Evolutionary conservation across 495 filamentous ascomycete genomes (phyloP).

Genomic region (Halenospora varia): DNA sequence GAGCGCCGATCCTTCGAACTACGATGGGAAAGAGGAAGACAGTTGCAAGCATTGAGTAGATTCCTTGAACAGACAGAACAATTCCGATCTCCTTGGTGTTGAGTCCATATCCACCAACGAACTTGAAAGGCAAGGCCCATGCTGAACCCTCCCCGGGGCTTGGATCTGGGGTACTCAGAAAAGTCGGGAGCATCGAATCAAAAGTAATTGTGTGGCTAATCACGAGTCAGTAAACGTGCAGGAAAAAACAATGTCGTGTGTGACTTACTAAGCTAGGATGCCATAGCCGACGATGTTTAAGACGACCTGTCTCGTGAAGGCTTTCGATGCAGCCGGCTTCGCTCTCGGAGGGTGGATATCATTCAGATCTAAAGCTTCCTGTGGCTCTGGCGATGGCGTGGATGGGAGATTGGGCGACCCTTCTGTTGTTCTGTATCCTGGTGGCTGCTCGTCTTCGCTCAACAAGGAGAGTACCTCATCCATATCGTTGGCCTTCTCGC

Average conservation of each 20-base stretch:
- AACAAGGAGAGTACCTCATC: conserved; percentile 45
- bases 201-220: conserved; percentile 78
- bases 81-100: conserved; percentile 78
- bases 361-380: conserved; percentile 20
- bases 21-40: conserved; percentile 77
- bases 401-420: conserved; percentile 48
- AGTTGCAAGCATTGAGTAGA: conserved; percentile 82
- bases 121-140: conserved; percentile 70
- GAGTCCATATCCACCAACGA: conserved; percentile 81
- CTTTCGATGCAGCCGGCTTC: conserved; percentile 35
- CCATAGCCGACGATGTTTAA: conserved; percentile 85
- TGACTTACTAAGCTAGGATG: conserved; percentile 91
- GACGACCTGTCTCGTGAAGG: conserved; percentile 78
- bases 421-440: conserved; percentile 57
- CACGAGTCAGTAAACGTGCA: conserved; percentile 11
- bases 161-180: conserved; percentile 79
- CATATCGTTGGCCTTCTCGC: conserved; percentile 26
- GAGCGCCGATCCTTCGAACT: conserved; percentile 64
- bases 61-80: conserved; percentile 84
- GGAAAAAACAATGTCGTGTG: neutral
- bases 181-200: conserved; percentile 88
- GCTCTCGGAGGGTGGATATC: neutral
- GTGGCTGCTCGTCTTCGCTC: conserved; percentile 23
- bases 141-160: conserved; percentile 39
- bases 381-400: conserved; percentile 25